Percentiles rank a stretch among this genome's conserved stretches.
Evolutionary conservation across 2,329 filamentous ascomycete genomes (phyloP).

Genomic region (Calonectria naviculata): DNA sequence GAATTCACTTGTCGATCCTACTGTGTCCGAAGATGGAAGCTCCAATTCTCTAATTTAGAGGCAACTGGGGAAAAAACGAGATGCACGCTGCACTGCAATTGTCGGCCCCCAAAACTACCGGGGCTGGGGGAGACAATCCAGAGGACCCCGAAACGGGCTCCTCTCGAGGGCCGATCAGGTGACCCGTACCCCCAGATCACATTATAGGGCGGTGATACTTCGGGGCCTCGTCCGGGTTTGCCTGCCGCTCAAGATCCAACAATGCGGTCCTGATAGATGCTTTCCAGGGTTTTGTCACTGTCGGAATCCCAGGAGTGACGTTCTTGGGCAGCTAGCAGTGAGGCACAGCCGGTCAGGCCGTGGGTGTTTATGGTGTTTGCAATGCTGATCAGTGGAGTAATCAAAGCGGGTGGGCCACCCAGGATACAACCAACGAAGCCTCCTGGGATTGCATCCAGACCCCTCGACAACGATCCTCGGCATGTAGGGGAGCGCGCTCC

Average conservation of each 20-base stretch:
- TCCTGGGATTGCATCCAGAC: not conserved
- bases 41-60: not conserved
- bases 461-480: constrained; percentile 14
- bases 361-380: constrained; percentile 29
- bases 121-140: not conserved
- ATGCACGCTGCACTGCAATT: not conserved
- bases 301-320: constrained; percentile 20
- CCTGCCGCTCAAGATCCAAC: constrained; percentile 17
- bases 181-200: constrained; percentile 1
- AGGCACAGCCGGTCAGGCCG: constrained; percentile 39
- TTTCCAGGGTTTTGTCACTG: constrained; percentile 21
- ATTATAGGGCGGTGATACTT: constrained; percentile 22
- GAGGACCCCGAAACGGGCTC: not conserved
- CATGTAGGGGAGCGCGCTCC: not conserved
- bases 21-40: not conserved
- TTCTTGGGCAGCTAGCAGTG: constrained; percentile 27
- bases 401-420: constrained; percentile 16
- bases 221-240: constrained; percentile 11
- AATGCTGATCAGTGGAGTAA: constrained; percentile 34
- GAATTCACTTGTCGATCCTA: constrained; percentile 3
- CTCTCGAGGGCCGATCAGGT: not conserved
- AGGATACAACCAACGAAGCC: constrained; percentile 16
- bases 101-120: not conserved
- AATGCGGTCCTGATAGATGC: constrained; percentile 21
- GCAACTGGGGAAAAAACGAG: not conserved